phyloP scores from a whole-genome alignment of 257 asterid species.

The Dorcoceras hygrometricum region DNA sequence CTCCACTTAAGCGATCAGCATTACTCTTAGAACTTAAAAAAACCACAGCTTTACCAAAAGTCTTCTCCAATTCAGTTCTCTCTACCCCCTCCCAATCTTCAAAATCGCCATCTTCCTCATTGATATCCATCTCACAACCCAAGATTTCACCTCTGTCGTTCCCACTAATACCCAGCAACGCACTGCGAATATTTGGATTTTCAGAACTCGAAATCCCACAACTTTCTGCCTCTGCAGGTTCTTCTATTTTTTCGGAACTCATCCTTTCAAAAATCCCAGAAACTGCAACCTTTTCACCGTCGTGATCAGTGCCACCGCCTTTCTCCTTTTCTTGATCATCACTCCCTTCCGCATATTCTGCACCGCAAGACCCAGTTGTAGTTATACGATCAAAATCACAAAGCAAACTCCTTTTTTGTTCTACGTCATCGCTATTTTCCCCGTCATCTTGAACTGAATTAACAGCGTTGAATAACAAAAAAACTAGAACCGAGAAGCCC shows the following conservation, averaged over 20 bases:
- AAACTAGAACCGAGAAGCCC: constrained; percentile 30
- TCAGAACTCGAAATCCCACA: constrained; percentile 16
- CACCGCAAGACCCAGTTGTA: not conserved
- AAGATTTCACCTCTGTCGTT: not conserved
- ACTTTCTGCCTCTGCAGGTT: not conserved
- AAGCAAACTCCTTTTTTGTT: not conserved
- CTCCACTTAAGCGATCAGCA: constrained; percentile 33
- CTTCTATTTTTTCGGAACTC: not conserved
- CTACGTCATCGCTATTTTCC: not conserved
- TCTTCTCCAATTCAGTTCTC: constrained; percentile 61
- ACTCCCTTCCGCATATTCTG: no score
- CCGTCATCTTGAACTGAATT: not conserved
- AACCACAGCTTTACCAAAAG: constrained; percentile 58
- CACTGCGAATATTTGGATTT: constrained; percentile 6
- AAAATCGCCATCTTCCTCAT: constrained; percentile 12
- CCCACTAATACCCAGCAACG: constrained; percentile 19
- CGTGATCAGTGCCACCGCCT: constrained; percentile 15
- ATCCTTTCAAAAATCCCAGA: not conserved
- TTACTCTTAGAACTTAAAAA: constrained; percentile 40
- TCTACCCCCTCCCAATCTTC: constrained; percentile 84
- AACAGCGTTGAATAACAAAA: constrained; percentile 22
- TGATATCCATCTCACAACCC: not conserved
- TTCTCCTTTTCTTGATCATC: not conserved
- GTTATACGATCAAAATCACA: not conserved
- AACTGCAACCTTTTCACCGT: not conserved